These are phyloP conservation scores for Ensete glaucum DNA, from an alignment of 176 grass and related monocot genomes.

Conservation along the genomic window DNA sequence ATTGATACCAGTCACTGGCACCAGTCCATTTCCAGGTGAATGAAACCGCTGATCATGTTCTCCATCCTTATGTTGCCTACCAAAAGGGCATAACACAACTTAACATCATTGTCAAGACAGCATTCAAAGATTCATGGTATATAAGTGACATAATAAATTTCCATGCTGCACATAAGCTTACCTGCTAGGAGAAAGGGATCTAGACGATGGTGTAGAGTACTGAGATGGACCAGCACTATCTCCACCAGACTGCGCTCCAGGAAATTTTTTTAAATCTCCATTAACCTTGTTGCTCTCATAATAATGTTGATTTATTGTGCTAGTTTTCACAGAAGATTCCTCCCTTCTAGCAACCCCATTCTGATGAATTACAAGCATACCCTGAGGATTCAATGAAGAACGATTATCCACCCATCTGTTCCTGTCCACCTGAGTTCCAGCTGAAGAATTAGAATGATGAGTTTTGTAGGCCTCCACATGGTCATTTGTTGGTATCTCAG, in stretches of 20 bases:
- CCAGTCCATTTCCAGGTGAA: conserved; percentile 27
- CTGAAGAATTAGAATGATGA: conserved; percentile 13
- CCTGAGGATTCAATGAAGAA: conserved; percentile 23
- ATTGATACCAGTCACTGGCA: conserved; percentile 49
- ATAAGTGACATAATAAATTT: neutral
- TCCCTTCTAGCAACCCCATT: conserved; percentile 29
- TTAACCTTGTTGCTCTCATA: conserved; percentile 26
- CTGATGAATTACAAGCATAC: conserved; percentile 17
- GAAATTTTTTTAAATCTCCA: conserved; percentile 36
- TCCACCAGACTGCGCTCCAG: conserved; percentile 16
- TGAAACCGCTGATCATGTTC: conserved; percentile 50
- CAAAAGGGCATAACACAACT: conserved; percentile 13
- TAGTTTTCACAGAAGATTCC: conserved; percentile 17
- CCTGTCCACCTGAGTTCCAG: conserved; percentile 16
- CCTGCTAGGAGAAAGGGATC: conserved; percentile 74
- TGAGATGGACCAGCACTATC: conserved; percentile 46
- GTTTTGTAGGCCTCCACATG: conserved; percentile 15
- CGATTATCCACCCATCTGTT: conserved; percentile 5
- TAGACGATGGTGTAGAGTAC: conserved; percentile 67
- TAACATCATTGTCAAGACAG: neutral
- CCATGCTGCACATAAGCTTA: conserved; percentile 15
- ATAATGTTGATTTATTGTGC: conserved; percentile 24
- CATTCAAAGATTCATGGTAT: neutral
- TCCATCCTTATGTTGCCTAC: conserved; percentile 55
- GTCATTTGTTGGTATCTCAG: conserved; percentile 20